Base-by-base conservation (phyloP, 805 yeast species). In the Tetrapisispora pingtungensis region DNA sequence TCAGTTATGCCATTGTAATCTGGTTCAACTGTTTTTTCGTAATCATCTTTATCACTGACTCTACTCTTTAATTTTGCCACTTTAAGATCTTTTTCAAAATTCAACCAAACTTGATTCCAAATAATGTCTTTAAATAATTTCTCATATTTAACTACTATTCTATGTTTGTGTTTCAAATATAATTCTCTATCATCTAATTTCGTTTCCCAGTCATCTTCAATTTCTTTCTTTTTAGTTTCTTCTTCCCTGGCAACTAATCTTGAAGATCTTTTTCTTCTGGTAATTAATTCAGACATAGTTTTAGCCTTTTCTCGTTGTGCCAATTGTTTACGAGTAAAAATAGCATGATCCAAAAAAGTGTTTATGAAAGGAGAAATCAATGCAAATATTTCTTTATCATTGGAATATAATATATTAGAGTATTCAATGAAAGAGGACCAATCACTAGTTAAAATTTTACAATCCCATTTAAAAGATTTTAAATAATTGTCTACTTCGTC, bases 211-310 rank as follows among this genome's bases (percentile, higher is more conserved):
- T 49, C 40, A 32, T 72, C 72, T 40, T 70, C 75, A 45, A 73
- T 68, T 39, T 69, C 69, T 46, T 68, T 70, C 27, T 66, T 58
- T 40, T 65, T 65, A 42, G 69, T 69, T 18, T 73, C 76, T 49
- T 82, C 86, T 48, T 78, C 83, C 54, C 76, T 78, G 17, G 82
- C 83, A 51, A 81, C 84, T 36, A 84, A 61, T 61, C 93, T 72
- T 1, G 87, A 77, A 0, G 90, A 83, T 51, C 86, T 71, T 54
- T 84, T 84, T 54, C 93, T 71, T 45, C 83, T 75, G 4, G 79
- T 79, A 55, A 84, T 62, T 44, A 84, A 59, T 19, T 73, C 74
- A 40, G 75, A 76, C 72, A 84, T 70, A 50, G 82, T 80, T 38
- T 75, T 71, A 45, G 80, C 85, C 57, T 77, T 80, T 51, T 72